Evolutionary conservation across 2,329 filamentous ascomycete species (phyloP).

Genomic region (Monosporascus ibericus): DNA sequence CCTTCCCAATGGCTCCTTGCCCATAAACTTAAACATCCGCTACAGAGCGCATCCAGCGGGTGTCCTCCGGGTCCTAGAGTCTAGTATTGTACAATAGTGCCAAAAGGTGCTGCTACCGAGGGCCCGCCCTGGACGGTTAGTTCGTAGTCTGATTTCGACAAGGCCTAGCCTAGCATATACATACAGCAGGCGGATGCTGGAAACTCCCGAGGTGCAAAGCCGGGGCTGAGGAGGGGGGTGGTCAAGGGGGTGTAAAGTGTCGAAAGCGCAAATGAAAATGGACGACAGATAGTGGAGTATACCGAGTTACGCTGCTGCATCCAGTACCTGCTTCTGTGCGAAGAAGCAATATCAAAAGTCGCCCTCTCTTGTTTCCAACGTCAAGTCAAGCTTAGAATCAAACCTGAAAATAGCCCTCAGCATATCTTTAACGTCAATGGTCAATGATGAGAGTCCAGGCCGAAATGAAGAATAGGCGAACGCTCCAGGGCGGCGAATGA

Average conservation of each 20-base stretch:
- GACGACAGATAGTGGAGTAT: not conserved
- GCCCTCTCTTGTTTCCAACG: not conserved
- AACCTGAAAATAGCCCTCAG: not conserved
- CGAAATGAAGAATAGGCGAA: constrained; percentile 5
- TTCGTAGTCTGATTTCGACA: constrained; percentile 16
- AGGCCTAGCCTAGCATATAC: not conserved
- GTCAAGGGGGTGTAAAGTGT: not conserved
- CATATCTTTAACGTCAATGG: not conserved
- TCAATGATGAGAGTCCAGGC: constrained; percentile 14
- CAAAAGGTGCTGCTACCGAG: not conserved
- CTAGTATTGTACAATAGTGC: not conserved
- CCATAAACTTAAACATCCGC: too few relatives aligned
- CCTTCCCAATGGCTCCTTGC: too few relatives aligned
- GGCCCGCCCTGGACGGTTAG: constrained; percentile 8
- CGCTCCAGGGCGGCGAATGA: constrained; percentile 12
- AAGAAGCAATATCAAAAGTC: not conserved
- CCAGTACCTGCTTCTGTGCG: not conserved
- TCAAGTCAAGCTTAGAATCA: not conserved
- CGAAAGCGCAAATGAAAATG: constrained; percentile 16
- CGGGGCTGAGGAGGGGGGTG: constrained; percentile 14
- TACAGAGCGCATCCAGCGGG: too few relatives aligned
- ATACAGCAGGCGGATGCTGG: constrained; percentile 16
- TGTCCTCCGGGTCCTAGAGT: too few relatives aligned
- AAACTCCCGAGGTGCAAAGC: constrained; percentile 22
- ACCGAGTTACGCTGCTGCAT: not conserved